These are phyloP conservation scores for Phytophthora sansomeana DNA, from an alignment of 352 stramenopile genomes.

Conservation along the genomic window DNA sequence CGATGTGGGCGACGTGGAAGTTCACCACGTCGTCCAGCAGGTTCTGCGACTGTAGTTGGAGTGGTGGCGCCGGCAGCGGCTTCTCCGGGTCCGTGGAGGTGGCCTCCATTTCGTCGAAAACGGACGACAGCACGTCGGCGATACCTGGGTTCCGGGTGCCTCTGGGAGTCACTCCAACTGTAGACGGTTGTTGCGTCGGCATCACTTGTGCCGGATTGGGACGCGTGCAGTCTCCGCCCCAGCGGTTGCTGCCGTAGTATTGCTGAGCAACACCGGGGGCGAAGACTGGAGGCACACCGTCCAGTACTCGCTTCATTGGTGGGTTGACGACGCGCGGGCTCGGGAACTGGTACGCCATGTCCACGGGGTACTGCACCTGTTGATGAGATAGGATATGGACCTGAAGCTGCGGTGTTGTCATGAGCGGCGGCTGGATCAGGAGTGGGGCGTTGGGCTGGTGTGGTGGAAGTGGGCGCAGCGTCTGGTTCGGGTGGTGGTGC, in stretches of 20 bases:
- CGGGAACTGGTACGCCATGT: conserved; percentile 37
- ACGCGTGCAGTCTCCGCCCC: conserved; percentile 23
- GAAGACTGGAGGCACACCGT: conserved; percentile 24
- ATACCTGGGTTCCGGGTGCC: conserved; percentile 27
- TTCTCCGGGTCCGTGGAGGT: conserved; percentile 24
- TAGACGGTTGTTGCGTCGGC: conserved; percentile 27
- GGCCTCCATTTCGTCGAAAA: conserved; percentile 53
- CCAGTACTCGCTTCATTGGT: conserved; percentile 25
- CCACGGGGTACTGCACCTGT: conserved; percentile 26
- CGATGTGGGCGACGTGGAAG: conserved; percentile 51
- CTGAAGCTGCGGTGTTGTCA: conserved; percentile 1
- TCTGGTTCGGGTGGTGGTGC: conserved; percentile 46
- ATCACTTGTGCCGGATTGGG: conserved; percentile 19
- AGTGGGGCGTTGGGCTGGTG: conserved; percentile 21
- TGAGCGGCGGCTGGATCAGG: conserved; percentile 17
- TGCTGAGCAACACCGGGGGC: conserved; percentile 34
- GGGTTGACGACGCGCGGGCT: conserved; percentile 18
- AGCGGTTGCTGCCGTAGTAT: conserved; percentile 25
- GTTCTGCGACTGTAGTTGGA: conserved; percentile 35
- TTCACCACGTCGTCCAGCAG: conserved; percentile 55
- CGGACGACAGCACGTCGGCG: conserved; percentile 40
- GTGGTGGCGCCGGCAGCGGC: conserved; percentile 15
- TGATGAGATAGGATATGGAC: conserved; percentile 17
- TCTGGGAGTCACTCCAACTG: conserved; percentile 16
- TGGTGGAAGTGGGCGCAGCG: conserved; percentile 24